Percentiles rank a stretch among this genome's conserved stretches.
phyloP scores from a whole-genome alignment of 805 yeast species.

The Komagataella pastoris region DNA sequence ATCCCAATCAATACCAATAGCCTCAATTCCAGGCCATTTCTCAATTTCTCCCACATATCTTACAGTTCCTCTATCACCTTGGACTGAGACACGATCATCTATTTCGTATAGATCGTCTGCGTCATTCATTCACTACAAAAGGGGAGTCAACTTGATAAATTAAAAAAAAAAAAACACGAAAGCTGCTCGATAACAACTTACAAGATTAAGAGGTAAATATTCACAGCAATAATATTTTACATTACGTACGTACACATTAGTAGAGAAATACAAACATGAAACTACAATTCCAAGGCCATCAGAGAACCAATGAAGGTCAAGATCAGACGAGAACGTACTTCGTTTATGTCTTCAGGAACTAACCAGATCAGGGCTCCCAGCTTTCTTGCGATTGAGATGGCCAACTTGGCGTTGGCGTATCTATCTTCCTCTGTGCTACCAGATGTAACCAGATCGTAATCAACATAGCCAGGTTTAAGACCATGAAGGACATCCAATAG shows the following conservation, averaged over 20 bases:
- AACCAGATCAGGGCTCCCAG: constrained; percentile 96
- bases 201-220: neutral
- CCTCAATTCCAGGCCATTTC: constrained; percentile 42
- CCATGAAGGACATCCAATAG: constrained; percentile 86
- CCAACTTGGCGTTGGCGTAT: constrained; percentile 91
- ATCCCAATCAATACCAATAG: constrained; percentile 87
- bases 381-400: constrained; percentile 96
- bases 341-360: constrained; percentile 98
- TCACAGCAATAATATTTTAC: neutral
- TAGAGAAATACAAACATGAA: neutral
- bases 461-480: constrained; percentile 94
- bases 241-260: neutral
- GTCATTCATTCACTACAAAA: neutral
- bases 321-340: constrained; percentile 87
- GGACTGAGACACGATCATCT: constrained; percentile 14
- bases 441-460: constrained; percentile 77
- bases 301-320: constrained; percentile 91
- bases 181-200: neutral
- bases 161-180: neutral
- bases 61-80: constrained; percentile 48
- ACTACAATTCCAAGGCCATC: constrained; percentile 44
- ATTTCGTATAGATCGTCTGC: neutral
- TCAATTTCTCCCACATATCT: constrained; percentile 47
- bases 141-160: neutral
- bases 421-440: constrained; percentile 75